Percentiles rank a stretch among this genome's conserved stretches.
Evolutionary conservation across 208 protist species (phyloP).

Genomic region (Trypanosoma mega): DNA sequence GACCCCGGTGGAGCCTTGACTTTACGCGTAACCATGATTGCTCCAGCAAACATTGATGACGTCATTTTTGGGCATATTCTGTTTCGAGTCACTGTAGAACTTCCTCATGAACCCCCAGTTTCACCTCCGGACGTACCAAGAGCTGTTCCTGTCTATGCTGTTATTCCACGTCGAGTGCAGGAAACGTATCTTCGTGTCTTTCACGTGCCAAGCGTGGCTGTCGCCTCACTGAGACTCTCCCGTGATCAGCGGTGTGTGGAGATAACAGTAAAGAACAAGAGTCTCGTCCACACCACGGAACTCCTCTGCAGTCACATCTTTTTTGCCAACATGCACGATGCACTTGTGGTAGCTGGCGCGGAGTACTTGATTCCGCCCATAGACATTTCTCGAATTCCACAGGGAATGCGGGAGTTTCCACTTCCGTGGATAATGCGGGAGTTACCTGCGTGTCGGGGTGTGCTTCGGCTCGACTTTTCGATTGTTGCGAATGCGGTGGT

Average conservation of each 20-base stretch:
- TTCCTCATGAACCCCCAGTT: conserved; percentile 55
- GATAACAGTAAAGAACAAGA: conserved; percentile 72
- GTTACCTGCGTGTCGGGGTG: conserved; percentile 55
- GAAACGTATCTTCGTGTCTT: conserved; percentile 87
- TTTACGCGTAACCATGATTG: conserved; percentile 55
- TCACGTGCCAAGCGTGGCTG: conserved; percentile 58
- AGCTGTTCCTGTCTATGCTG: conserved; percentile 84
- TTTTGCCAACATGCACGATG: conserved; percentile 61
- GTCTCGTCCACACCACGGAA: conserved; percentile 70
- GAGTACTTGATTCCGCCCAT: conserved; percentile 84
- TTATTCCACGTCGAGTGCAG: conserved; percentile 79
- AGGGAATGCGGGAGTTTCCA: conserved; percentile 13
- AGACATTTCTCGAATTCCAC: conserved; percentile 63
- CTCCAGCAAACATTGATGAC: conserved; percentile 45
- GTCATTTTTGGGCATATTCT: conserved; percentile 61
- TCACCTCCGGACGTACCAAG: conserved; percentile 65
- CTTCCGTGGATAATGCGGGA: conserved; percentile 81
- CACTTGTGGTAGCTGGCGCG: conserved; percentile 65
- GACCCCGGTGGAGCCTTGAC: conserved; percentile 59
- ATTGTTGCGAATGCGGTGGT: conserved; percentile 40
- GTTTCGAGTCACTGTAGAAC: conserved; percentile 73
- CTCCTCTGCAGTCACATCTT: conserved; percentile 61
- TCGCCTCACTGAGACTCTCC: conserved; percentile 56
- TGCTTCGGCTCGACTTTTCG: conserved; percentile 61
- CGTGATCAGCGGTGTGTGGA: conserved; percentile 71